A percentile compares a stretch with the other conserved stretches of the same genome.
phyloP scores from a whole-genome alignment of 495 filamentous ascomycete genomes.

The Lindgomyces ingoldianus region DNA sequence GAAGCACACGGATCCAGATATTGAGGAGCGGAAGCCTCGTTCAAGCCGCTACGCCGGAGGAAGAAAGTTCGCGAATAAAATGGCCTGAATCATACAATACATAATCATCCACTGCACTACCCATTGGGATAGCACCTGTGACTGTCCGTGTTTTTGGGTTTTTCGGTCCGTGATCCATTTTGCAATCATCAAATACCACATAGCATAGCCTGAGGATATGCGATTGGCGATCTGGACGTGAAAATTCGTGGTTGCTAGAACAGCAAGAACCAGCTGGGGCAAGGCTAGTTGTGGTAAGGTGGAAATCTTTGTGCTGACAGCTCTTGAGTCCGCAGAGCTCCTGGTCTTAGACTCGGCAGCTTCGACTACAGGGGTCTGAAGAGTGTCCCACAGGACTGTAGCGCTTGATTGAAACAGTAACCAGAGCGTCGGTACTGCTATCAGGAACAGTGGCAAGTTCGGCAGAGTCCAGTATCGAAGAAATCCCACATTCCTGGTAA shows the following conservation, averaged over 20 bases:
- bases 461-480: slow-evolving; percentile 86
- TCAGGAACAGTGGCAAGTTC: slow-evolving; percentile 84
- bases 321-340: neutral
- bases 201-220: slow-evolving; percentile 81
- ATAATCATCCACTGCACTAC: slow-evolving; percentile 69
- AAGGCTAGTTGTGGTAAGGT: slow-evolving; percentile 62
- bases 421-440: slow-evolving; percentile 77
- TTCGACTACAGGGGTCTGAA: neutral
- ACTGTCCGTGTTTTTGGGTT: slow-evolving; percentile 17
- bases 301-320: neutral
- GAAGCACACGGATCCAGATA: neutral
- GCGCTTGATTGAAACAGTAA: slow-evolving; percentile 64
- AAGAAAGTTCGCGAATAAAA: slow-evolving; percentile 28
- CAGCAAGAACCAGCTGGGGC: slow-evolving; percentile 69
- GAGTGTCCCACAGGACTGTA: slow-evolving; percentile 47
- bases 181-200: slow-evolving; percentile 80
- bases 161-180: slow-evolving; percentile 37
- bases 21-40: neutral
- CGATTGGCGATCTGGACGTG: slow-evolving; percentile 94
- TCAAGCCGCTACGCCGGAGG: slow-evolving; percentile 24
- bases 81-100: slow-evolving; percentile 30
- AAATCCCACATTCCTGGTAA: slow-evolving; percentile 77
- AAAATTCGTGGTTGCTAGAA: slow-evolving; percentile 72
- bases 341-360: neutral
- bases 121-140: slow-evolving; percentile 19